phyloP scores from a whole-genome alignment of 352 stramenopile genomes.

The Phytophthora chlamydospora region DNA sequence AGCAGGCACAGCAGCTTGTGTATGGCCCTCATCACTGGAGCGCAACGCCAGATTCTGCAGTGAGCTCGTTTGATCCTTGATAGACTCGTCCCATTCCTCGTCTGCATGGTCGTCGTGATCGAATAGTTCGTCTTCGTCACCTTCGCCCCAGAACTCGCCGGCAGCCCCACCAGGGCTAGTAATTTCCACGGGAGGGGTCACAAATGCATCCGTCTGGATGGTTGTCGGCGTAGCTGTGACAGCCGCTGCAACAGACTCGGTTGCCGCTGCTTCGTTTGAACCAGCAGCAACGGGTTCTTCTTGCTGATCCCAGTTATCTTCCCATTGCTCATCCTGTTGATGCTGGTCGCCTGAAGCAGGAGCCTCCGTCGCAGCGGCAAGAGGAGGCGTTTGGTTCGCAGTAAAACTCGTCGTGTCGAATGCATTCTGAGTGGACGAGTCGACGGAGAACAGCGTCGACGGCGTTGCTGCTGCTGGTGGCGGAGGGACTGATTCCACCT shows the following conservation, averaged over 20 bases:
- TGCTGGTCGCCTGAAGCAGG: slow-evolving; percentile 11
- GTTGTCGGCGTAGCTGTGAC: slow-evolving; percentile 6
- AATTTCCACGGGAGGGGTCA: slow-evolving; percentile 31
- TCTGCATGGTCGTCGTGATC: slow-evolving; percentile 59
- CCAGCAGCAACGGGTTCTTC: background rate
- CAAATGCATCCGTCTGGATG: slow-evolving; percentile 14
- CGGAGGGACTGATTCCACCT: background rate
- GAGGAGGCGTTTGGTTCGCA: slow-evolving; percentile 2
- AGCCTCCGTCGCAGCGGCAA: slow-evolving; percentile 2
- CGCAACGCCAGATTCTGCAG: slow-evolving; percentile 24
- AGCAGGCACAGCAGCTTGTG: slow-evolving; percentile 4
- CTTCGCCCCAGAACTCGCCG: slow-evolving; percentile 73
- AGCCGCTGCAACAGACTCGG: slow-evolving; percentile 3
- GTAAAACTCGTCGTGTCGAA: slow-evolving; percentile 1
- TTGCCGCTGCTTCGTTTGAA: slow-evolving; percentile 1
- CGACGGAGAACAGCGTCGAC: background rate
- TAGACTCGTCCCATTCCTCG: slow-evolving; percentile 45
- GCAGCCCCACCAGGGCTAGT: slow-evolving; percentile 38
- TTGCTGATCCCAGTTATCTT: slow-evolving; percentile 26
- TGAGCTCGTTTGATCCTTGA: slow-evolving; percentile 18
- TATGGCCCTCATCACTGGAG: slow-evolving; percentile 22
- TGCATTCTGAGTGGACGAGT: background rate
- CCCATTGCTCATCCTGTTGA: slow-evolving; percentile 24
- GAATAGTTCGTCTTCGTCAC: slow-evolving; percentile 64
- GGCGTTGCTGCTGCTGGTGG: background rate